Evolutionary conservation across 176 grass and related monocot genomes (phyloP), one percentile per base, ranked within the genome.

Genomic region (Oryza nivara): DNA sequence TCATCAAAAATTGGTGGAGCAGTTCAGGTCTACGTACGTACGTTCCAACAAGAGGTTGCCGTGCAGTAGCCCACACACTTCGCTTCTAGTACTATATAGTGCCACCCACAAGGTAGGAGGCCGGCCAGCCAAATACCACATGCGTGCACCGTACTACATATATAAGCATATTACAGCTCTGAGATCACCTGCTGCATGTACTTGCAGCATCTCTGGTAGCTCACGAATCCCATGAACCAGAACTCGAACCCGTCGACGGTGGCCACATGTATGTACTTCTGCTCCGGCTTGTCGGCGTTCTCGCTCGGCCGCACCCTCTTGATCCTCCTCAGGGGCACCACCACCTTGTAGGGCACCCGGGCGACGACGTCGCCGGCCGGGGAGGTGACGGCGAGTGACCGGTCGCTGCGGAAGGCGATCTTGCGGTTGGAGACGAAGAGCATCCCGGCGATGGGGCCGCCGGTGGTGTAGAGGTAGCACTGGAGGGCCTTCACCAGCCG

Each of bases 401-500:
- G 90, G 80, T 98, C 87, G 78, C 96, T 98, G 78, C 88, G 89
- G 84, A 98, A 98, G 14, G 96, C 96, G 49, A 98, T 76, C 80
- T 90, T 90, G 56, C 88, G 73, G 9, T 74, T 90, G 82, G 96
- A 93, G 16, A 98, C 89, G 83, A 98, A 98, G 80, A 98, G 89
- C 85, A 85, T 95, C 67, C 96, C 96, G 41, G 89, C 76, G 61
- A 98, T 95, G 74, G 93, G 93, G 10, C 96, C 96, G 58, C 89
- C 83, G 7, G 96, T 95, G 73, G 96, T 95, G 76, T 88, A 94
- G 35, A 98, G 89, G 88, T 95, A 99, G 85, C 96, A 98, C 78
- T 95, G 89, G n/a, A 90, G 86, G 0, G 87, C 80, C 77, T 93
- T 92, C 40, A 89, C 60, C 23, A 98, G 65, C 73, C 80, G 90